Evolutionary conservation across 108 stramenopile genomes (phyloP), one percentile per base, ranked within the genome.

Genomic region (Pseudonitzschia multiseries): DNA sequence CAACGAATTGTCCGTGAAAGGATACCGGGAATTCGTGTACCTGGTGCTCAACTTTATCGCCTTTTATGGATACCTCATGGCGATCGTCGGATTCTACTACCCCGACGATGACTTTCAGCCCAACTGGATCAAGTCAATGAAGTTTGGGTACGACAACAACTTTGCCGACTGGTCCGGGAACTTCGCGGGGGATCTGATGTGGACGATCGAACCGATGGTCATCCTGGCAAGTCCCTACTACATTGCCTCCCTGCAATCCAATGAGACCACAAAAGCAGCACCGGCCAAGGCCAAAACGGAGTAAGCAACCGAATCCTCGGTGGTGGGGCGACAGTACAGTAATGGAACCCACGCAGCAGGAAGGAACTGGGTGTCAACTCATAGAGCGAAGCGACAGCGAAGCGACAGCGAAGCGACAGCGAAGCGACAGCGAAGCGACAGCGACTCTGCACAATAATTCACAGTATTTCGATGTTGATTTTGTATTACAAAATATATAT

Each of bases 111-210:
- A 77, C 0, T 53, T 50, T 3, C 89, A 93, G 65, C 90, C 88
- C 0, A 27, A 27, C 1, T 84, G 75, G 53, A 70, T 91, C 15
- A 64, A 76, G 44, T 48, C 62, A 4, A 51, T 91, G 65, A 78
- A 87, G 51, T 81, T 89, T 18, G 70, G 84, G 48, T 68, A 83
- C 76, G 64, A 67, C 18, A 87, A 91, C 78, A 80, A 62, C 2
- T 80, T 80, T 27, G 95, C 95, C 31, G 93, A 96, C 74, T 94
- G 93, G 93, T 56, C 54, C 2, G 90, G 93, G 13, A 96, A 96
- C 65, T 92, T 92, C 61, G 85, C 86, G 5, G 95, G 95, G 0
- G 95, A 93, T 70, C 84, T 93, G 22, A 89, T 89, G 84, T 96
- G 95, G 95, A 96, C 95, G 0, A 82, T 94, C 29, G 93, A 93